Evolutionary conservation across 2,329 filamentous ascomycete genomes (phyloP), one percentile per base, ranked within the genome.

Genomic region (Aspergillus felis): DNA sequence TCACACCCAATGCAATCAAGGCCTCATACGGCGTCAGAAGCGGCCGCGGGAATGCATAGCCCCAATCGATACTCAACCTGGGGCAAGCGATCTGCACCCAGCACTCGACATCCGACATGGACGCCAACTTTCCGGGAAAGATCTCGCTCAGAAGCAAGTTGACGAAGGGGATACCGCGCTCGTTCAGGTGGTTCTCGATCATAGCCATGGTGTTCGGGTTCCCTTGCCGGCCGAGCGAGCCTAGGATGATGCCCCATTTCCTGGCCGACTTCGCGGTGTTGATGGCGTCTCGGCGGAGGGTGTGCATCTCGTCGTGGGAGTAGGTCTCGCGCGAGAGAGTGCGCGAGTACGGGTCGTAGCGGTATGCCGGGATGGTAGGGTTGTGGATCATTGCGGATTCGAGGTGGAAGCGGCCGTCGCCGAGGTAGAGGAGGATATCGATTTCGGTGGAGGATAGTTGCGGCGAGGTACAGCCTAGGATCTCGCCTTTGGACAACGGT

Each of bases 381-480:
- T 99, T 99, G 71, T 97, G 94, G 64, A 99, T 99, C 93, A 99
- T 99, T 69, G 95, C 93, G 68, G 91, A 95, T 76, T 99, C 94
- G 47, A 99, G 88, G 73, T 99, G 94, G 79, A 97, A 97, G 58
- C 92, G 85, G 12, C 92, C 92, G 70, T 97, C 92, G 50, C 92
- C 92, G 14, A 97, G 85, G 72, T 97, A 97, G 1, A 97, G 79
- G 49, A 97, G 88, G 61, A 91, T 76, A 69, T 96, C 90, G 24
- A 92, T 84, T 41, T 80, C 78, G 42, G 76, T 68, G n/a, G 78
- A 70, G 14, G 79, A 67, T n/a, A 93, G 80, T 24, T 83, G 83
- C 0, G 94, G 94, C 0, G 92, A 96, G 7, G 94, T 99, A 74
- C 94, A 99, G n/a, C 94, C 94, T 1, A 99, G 80, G 53, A 99